Conservation (phyloP, 1,284 basidiomycete species). For the Boletellus deceptivus region DNA sequence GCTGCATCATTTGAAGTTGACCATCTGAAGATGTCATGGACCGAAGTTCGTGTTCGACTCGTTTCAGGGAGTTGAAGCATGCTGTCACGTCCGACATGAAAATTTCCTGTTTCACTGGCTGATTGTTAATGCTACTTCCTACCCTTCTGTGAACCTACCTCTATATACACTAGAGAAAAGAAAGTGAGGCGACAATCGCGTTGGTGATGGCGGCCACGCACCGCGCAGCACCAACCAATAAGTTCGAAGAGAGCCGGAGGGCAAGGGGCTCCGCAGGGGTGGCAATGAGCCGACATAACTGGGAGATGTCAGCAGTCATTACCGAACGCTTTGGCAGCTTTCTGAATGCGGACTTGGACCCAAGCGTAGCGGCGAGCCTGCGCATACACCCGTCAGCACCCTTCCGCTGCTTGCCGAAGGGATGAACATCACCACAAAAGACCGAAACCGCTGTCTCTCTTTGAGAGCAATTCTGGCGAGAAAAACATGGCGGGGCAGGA, state of each 20-base stretch:
- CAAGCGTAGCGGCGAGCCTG: constrained; percentile 87
- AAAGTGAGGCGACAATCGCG: constrained; percentile 23
- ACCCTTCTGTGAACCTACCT: constrained; percentile 39
- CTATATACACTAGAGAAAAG: constrained; percentile 60
- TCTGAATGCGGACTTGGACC: constrained; percentile 79
- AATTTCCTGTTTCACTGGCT: constrained; percentile 79
- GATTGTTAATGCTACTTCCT: neutral
- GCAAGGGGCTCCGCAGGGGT: constrained; percentile 84
- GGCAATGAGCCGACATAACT: constrained; percentile 76
- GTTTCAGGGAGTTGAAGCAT: constrained; percentile 74
- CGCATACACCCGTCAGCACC: constrained; percentile 14
- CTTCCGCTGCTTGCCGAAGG: neutral
- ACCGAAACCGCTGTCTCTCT: constrained; percentile 77
- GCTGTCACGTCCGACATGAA: constrained; percentile 74
- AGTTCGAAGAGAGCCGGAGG: constrained; percentile 77
- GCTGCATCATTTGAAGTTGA: constrained; percentile 67
- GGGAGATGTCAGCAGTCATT: constrained; percentile 73
- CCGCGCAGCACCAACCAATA: constrained; percentile 87
- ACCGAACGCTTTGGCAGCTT: constrained; percentile 80
- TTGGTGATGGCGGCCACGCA: constrained; percentile 36
- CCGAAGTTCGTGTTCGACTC: constrained; percentile 64
- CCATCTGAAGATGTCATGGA: constrained; percentile 41
- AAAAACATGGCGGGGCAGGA: constrained; percentile 61
- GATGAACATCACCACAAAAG: constrained; percentile 59
- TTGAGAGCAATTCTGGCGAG: constrained; percentile 66